Percentiles rank a stretch among this genome's conserved stretches.
Evolutionary conservation across 2,329 filamentous ascomycete species (phyloP).

Genomic region (Phoma herbarum): DNA sequence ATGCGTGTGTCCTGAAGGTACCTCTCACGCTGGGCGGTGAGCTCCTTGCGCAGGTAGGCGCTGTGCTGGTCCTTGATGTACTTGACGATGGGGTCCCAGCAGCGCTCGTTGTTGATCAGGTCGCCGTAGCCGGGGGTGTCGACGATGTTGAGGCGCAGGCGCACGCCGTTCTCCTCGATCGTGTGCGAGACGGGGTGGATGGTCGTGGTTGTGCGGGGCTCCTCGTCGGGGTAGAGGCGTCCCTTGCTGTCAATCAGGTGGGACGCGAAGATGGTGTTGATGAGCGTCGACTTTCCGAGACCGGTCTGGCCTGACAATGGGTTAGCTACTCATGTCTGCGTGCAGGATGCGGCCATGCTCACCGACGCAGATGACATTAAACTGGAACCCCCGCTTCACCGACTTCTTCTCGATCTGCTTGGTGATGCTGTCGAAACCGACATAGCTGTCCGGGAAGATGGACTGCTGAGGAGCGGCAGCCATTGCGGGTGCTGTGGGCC

Average conservation of each 20-base stretch:
- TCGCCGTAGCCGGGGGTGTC: slow-evolving; percentile 98
- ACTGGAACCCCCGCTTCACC: slow-evolving; percentile 99
- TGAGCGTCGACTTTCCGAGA: slow-evolving; percentile 97
- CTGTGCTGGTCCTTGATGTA: slow-evolving; percentile 99
- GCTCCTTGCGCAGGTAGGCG: slow-evolving; percentile 98
- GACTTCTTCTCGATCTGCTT: slow-evolving; percentile 99
- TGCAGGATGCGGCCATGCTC: slow-evolving; percentile 56
- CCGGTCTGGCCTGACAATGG: slow-evolving; percentile 83
- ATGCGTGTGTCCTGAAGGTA: slow-evolving; percentile 99
- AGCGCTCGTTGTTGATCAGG: slow-evolving; percentile 99
- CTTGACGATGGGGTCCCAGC: slow-evolving; percentile 99
- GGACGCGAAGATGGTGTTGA: slow-evolving; percentile 99
- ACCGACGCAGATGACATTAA: slow-evolving; percentile 99
- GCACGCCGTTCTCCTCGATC: slow-evolving; percentile 99
- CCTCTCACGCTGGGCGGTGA: slow-evolving; percentile 97
- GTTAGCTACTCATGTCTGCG: slow-evolving; percentile 14
- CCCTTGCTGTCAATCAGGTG: slow-evolving; percentile 99
- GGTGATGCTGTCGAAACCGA: slow-evolving; percentile 99
- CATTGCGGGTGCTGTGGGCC: slow-evolving; percentile 58
- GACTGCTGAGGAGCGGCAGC: slow-evolving; percentile 69
- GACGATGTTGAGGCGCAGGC: slow-evolving; percentile 96
- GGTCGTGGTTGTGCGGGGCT: slow-evolving; percentile 93
- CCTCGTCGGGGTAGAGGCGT: slow-evolving; percentile 89
- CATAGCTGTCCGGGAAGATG: slow-evolving; percentile 93
- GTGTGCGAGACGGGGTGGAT: slow-evolving; percentile 98